phyloP scores from a whole-genome alignment of 495 filamentous ascomycete species.

The Penicillium canescens region DNA sequence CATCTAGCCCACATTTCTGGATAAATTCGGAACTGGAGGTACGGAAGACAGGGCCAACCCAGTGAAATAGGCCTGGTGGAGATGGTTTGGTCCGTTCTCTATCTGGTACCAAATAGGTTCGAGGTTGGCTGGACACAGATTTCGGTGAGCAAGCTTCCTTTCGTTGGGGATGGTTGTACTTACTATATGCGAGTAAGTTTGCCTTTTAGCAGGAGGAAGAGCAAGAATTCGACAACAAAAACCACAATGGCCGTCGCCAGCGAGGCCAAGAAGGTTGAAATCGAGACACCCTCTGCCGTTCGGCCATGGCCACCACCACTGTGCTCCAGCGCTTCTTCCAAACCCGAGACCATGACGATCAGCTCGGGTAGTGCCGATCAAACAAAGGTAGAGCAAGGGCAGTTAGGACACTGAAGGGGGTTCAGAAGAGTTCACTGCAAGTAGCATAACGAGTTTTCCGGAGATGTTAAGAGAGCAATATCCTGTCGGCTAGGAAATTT shows the following conservation, averaged over 20 bases:
- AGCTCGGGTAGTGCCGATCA: slow-evolving; percentile 3
- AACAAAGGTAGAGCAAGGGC: background rate
- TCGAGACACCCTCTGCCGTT: slow-evolving; percentile 46
- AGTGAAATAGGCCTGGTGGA: slow-evolving; percentile 65
- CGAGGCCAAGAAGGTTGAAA: slow-evolving; percentile 71
- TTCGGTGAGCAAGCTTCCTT: background rate
- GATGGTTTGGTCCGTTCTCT: slow-evolving; percentile 76
- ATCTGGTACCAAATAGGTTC: slow-evolving; percentile 89
- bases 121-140: slow-evolving; percentile 61
- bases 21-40: slow-evolving; percentile 87
- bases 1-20: slow-evolving; percentile 91
- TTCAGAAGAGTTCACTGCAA: background rate
- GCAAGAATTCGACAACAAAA: slow-evolving; percentile 73
- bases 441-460: background rate
- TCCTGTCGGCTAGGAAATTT: background rate
- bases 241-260: slow-evolving; percentile 67
- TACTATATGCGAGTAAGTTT: slow-evolving; percentile 86
- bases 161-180: slow-evolving; percentile 21
- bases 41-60: slow-evolving; percentile 70
- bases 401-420: background rate
- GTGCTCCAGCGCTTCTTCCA: slow-evolving; percentile 39
- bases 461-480: background rate
- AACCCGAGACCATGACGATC: slow-evolving; percentile 29
- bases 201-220: slow-evolving; percentile 76
- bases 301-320: slow-evolving; percentile 42